phyloP scores from a whole-genome alignment of 768 basidiomycete genomes.

The Auricularia sp. region DNA sequence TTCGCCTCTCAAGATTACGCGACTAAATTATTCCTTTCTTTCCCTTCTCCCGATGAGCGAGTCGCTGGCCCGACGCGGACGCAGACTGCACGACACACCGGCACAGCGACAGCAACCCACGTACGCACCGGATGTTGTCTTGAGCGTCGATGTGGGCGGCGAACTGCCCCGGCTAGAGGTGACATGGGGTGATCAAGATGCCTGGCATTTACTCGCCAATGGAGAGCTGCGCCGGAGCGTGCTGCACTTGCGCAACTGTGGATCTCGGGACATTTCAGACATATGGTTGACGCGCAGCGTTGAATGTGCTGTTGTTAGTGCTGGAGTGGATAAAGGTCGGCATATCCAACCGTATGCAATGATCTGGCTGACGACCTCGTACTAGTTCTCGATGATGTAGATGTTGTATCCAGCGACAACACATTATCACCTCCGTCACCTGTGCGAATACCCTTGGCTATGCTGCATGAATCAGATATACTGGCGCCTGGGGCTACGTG shows the following conservation, averaged over 20 bases:
- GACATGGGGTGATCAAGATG: slow-evolving; percentile 30
- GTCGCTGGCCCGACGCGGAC: slow-evolving; percentile 58
- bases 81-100: slow-evolving; percentile 63
- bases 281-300: slow-evolving; percentile 58
- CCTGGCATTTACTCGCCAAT: slow-evolving; percentile 42
- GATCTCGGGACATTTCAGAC: slow-evolving; percentile 48
- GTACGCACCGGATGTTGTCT: slow-evolving; percentile 59
- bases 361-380: not conserved
- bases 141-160: slow-evolving; percentile 53
- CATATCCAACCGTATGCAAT: not conserved
- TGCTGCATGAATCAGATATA: slow-evolving; percentile 13
- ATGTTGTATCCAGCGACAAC: slow-evolving; percentile 41
- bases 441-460: slow-evolving; percentile 31
- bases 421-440: slow-evolving; percentile 40
- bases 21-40: slow-evolving; percentile 60
- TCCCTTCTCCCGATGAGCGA: slow-evolving; percentile 60
- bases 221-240: slow-evolving; percentile 54
- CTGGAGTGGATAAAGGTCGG: slow-evolving; percentile 1
- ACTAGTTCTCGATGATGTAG: slow-evolving; percentile 11
- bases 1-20: slow-evolving; percentile 43
- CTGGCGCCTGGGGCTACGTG: slow-evolving; percentile 40
- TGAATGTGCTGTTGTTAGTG: slow-evolving; percentile 16
- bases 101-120: slow-evolving; percentile 55
- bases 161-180: slow-evolving; percentile 50
- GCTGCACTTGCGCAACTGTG: slow-evolving; percentile 58